phyloP scores from a whole-genome alignment of 345 rosid genomes.

The Gossypium raimondii region DNA sequence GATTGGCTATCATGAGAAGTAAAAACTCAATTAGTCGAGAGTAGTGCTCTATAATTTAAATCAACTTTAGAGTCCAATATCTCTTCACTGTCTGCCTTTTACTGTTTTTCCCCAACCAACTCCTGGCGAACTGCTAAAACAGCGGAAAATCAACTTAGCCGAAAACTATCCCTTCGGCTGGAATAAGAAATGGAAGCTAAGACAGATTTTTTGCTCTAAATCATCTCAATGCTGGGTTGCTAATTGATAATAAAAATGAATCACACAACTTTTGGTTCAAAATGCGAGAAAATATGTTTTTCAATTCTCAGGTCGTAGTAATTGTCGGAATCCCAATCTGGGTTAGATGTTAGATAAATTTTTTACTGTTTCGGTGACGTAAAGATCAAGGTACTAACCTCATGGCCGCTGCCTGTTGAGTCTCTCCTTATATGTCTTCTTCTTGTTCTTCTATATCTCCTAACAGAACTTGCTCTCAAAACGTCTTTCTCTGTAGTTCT shows the following conservation, averaged over 20 bases:
- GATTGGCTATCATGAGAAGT: not conserved
- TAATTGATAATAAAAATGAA: too few species aligned
- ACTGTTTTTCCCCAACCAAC: not conserved
- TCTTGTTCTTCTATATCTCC: constrained; percentile 69
- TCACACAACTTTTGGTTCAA: too few species aligned
- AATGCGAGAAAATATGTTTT: too few species aligned
- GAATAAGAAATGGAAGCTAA: constrained; percentile 6
- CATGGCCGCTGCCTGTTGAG: constrained; percentile 77
- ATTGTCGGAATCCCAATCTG: too few species aligned
- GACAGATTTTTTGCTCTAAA: too few species aligned
- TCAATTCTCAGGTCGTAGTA: too few species aligned
- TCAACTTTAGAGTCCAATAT: constrained; percentile 1
- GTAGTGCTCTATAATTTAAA: not conserved
- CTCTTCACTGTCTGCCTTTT: not conserved
- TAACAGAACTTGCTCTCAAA: constrained; percentile 61
- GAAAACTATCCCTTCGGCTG: not conserved
- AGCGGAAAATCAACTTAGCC: not conserved
- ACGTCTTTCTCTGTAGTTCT: constrained; percentile 66
- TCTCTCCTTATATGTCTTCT: constrained; percentile 76
- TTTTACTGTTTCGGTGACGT: not conserved
- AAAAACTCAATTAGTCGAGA: not conserved
- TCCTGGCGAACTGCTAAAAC: not conserved
- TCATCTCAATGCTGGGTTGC: too few species aligned
- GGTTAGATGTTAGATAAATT: too few species aligned
- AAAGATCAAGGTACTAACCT: constrained; percentile 40